Evolutionary conservation across 2,329 filamentous ascomycete genomes (phyloP).

Genomic region (Tetracladium maxilliforme): DNA sequence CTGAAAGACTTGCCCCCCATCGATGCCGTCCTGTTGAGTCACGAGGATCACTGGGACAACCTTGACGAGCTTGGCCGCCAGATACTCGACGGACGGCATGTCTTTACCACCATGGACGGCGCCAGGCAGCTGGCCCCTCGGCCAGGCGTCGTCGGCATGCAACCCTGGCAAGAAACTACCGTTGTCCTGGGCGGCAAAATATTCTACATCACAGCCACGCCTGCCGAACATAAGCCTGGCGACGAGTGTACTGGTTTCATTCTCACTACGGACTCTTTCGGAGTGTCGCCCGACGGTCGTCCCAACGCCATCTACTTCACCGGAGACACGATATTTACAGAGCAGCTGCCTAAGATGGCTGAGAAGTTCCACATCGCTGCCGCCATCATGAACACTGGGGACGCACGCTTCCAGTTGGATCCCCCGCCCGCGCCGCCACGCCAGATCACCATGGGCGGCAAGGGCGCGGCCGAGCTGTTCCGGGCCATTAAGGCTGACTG

Average conservation of each 20-base stretch:
- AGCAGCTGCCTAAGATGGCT: conserved; percentile 3
- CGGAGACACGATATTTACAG: conserved; percentile 30
- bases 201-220: conserved; percentile 25
- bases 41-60: conserved; percentile 35
- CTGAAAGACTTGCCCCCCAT: conserved; percentile 25
- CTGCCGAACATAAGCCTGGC: conserved; percentile 25
- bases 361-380: not conserved
- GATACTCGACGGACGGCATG: conserved; percentile 26
- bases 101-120: conserved; percentile 29
- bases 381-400: conserved; percentile 1
- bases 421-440: conserved; percentile 5
- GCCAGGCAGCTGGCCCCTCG: conserved; percentile 25
- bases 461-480: conserved; percentile 21
- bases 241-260: conserved; percentile 30
- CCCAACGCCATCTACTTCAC: conserved; percentile 33
- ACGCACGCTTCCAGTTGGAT: conserved; percentile 7
- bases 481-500: conserved; percentile 22
- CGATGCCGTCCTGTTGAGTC: conserved; percentile 30
- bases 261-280: conserved; percentile 19
- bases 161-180: conserved; percentile 20
- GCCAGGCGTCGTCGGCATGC: conserved; percentile 22
- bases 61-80: conserved; percentile 28
- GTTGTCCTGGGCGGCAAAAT: conserved; percentile 14
- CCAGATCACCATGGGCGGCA: conserved; percentile 28
- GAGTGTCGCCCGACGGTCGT: conserved; percentile 14